Conservation (phyloP, 805 yeast species). For the Wickerhamiella azymoides region DNA sequence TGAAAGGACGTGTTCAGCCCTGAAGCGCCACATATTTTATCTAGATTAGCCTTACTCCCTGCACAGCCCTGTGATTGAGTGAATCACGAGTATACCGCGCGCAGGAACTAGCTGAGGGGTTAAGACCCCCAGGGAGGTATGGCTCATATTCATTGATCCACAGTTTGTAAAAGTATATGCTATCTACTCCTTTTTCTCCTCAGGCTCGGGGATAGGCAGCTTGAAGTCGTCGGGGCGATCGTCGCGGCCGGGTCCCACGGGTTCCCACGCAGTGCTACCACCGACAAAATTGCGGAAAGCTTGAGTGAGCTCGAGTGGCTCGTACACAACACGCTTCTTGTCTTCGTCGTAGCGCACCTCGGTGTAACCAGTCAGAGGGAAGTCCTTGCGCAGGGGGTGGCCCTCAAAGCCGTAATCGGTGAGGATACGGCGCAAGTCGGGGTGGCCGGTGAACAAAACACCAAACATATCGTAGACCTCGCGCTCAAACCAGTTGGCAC, state of each 20-base stretch:
- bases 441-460: constrained; percentile 76
- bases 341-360: constrained; percentile 85
- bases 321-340: constrained; percentile 78
- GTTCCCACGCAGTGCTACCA: constrained; percentile 85
- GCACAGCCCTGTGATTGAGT: too few species aligned
- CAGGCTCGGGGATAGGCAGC: constrained; percentile 72
- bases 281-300: constrained; percentile 85
- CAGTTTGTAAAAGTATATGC: background rate
- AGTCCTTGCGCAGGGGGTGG: constrained; percentile 80
- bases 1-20: too few species aligned
- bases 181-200: constrained; percentile 31
- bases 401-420: constrained; percentile 91
- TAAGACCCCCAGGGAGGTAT: too few species aligned
- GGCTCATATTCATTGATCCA: too few species aligned
- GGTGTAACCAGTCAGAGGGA: constrained; percentile 85
- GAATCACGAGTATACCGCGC: too few species aligned
- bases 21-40: too few species aligned
- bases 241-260: constrained; percentile 76
- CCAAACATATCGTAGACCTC: constrained; percentile 84
- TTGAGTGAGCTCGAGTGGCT: constrained; percentile 81
- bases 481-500: constrained; percentile 84
- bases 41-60: too few species aligned
- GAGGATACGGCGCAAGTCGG: constrained; percentile 77
- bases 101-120: too few species aligned
- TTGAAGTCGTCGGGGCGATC: constrained; percentile 68